Evolutionary conservation across 2,329 filamentous ascomycete species (phyloP), one percentile per base, ranked within the genome.

Genomic region (Arthrobotrys entomopaga): DNA sequence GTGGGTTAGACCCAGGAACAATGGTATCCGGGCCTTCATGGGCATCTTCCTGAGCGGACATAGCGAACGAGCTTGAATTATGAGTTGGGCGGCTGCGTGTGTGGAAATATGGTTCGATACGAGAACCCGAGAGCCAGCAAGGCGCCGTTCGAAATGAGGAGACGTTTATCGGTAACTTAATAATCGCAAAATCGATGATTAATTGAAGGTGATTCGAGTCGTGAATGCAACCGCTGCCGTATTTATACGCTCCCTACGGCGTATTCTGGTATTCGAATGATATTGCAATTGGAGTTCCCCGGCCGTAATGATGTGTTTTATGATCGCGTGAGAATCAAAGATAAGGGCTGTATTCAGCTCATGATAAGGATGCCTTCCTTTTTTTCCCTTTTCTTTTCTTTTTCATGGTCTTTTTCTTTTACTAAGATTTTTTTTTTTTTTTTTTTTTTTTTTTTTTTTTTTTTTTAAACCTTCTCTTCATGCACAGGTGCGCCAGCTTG

Each of bases 11-110:
- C 13, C 67, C 67, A 10, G 67, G 67, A n/a, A 73, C 67, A 15
- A 73, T 73, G n/a, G 67, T 73, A 26, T 73, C 67, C 19, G 67
- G 60, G 46, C 67, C 67, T 15, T 73, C 67, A 24, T 73, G 63
- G 20, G 67, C 67, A 57, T 73, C 60, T 20, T 73, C 67, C 22
- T 73, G 54, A 1, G 67, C 49, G 6, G 67, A 73, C 67, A 73
- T 73, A 40, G 15, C 24, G 24, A 7, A 3, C 24, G 24, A 26
- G n/a, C n/a, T 26, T 26, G 24, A 26, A 26, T 26, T n/a, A 26
- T 7, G 24, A 26, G 3, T 26, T 26, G 3, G 24, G 24, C 3
- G 7, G 24, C 24, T 26, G 24, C 24, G 24, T 26, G 24, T 26
- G 3, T 26, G 24, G 7, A 26, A 26, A 26, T 26, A 7, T 7